Evolutionary conservation across 371 early-diverging fungal species (phyloP).

Genomic region (Mucor plumbeus): DNA sequence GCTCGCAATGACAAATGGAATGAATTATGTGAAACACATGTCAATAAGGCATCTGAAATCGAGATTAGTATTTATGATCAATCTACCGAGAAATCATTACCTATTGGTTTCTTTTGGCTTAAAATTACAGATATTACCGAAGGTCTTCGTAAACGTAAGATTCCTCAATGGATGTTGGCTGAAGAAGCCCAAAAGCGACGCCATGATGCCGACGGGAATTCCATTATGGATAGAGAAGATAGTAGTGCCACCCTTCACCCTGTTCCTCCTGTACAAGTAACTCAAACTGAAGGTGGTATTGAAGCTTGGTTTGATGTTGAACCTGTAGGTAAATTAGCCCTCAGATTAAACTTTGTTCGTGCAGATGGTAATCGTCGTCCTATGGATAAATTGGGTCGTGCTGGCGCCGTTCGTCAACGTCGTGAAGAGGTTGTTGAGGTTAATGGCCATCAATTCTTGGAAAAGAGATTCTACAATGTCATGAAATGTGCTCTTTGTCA

Average conservation of each 20-base stretch:
- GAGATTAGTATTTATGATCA: slow-evolving; percentile 85
- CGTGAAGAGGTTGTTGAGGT: slow-evolving; percentile 74
- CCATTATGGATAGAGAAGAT: slow-evolving; percentile 15
- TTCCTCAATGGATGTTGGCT: slow-evolving; percentile 42
- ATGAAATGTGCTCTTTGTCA: slow-evolving; percentile 94
- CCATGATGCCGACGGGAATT: slow-evolving; percentile 33
- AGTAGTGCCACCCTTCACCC: slow-evolving; percentile 21
- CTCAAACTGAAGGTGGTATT: slow-evolving; percentile 57
- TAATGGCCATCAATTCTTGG: slow-evolving; percentile 89
- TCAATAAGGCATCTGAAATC: slow-evolving; percentile 90
- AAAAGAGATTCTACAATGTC: slow-evolving; percentile 85
- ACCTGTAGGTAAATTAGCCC: slow-evolving; percentile 84
- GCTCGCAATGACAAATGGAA: slow-evolving; percentile 69
- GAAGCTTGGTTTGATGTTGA: slow-evolving; percentile 90
- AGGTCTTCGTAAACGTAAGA: slow-evolving; percentile 71
- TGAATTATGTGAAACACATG: slow-evolving; percentile 82
- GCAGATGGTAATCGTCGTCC: slow-evolving; percentile 58
- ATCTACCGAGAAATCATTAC: slow-evolving; percentile 62
- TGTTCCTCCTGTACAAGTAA: slow-evolving; percentile 13
- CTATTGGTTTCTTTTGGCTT: slow-evolving; percentile 85
- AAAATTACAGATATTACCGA: slow-evolving; percentile 81
- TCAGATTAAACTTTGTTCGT: slow-evolving; percentile 77
- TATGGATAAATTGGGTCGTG: slow-evolving; percentile 79
- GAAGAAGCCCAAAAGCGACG: slow-evolving; percentile 42
- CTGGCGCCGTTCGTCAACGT: slow-evolving; percentile 87